Base-by-base conservation (phyloP, 495 filamentous ascomycete species). In the Tuber indicum region DNA sequence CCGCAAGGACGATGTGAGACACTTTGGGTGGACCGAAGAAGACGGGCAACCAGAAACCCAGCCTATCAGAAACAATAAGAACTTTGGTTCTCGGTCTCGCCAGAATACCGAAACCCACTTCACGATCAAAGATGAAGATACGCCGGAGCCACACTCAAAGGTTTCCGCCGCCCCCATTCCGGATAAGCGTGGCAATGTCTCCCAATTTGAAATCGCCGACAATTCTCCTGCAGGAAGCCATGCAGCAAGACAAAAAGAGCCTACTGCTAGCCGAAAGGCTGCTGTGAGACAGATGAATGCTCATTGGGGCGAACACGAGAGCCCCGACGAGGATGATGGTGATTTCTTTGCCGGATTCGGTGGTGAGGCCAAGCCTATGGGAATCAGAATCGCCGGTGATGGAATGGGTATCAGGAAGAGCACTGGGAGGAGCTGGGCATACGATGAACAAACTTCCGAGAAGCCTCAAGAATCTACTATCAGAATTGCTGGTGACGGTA, bases 61-160 rank as follows among this genome's bases (percentile, higher is more conserved):
- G 26, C 90, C 91, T 8, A 87, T 87, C 44, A 88, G 88, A 47
- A 66, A 72, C 9, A 84, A 87, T 0, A 86, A 84, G 58, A 86
- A 89, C 41, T 85, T 89, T 73, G 84, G 85, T 73, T 91, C 94
- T 78, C 58, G 12, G 26, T 86, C 92, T 21, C 93, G 95, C 69
- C 91, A 89, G 39, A 92, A 97, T 76, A 89, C 91, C 21, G 90
- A 93, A 79, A 85, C 90, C 0, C 93, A 98, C 85, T 97, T 97
- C 79, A 88, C 92, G 49, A 87, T 96, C 78, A 86, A 81, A 66
- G 78, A 80, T 71, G 71, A 80, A 47, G 78, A 80, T 43, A 80
- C 78, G 1, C 78, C 78, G 3, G 73, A 78, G 44, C 70, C 77
- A 66, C 82, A 80, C 76, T 52, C 74, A 46, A 81, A 75, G 41